Base-by-base conservation (phyloP, 108 stramenopile species). In the Cyclotella atomus region DNA sequence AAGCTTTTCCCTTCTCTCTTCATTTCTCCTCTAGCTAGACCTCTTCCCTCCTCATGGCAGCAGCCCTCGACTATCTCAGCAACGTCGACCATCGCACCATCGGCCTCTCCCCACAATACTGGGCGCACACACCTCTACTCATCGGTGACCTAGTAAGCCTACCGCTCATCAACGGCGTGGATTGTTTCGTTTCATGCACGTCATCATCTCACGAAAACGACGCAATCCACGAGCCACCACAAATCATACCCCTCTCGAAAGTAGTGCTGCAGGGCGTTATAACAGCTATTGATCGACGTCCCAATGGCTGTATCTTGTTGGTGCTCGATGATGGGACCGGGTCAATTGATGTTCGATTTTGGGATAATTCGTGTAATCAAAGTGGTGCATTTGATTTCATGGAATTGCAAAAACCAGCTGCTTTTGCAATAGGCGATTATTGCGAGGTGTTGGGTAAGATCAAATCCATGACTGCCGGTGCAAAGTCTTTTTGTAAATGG, bases 281-380 rank as follows among this genome's bases (percentile, higher is more conserved):
- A 64, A 89, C 90, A 2, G 68, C 75, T 27, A 79, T 76, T 14
- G 76, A 84, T 19, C 67, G 81, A 56, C 82, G 77, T 33, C 70
- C 83, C 15, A 85, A 85, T 70, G 81, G 84, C 10, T 71, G 82
- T 32, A 77, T 71, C n/a, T 46, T 83, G 16, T 83, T 86, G 46
- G 80, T 95, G 2, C 17, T 95, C 14, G 93, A 95, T 73, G 93
- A 95, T 82, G 93, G 93, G n/a, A 95, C 90, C 21, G 93, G 93
- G 19, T 53, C 86, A 21, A 82, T 91, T 14, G 93, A 95, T 87
- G 89, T 88, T 73, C 44, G 84, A 12, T 65, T 65, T 59, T 91
- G 90, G 89, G 70, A 76, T 52, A 36, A 76, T 20, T 55, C 47
- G 2, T 32, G 34, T 27, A 55, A 61, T 23, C 19, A 41, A 33